Percentiles rank a stretch among this genome's conserved stretches.
These are phyloP conservation scores for Phalaenopsis hybrid DNA, from an alignment of 116 monocot genomes.

Conservation along the genomic window DNA sequence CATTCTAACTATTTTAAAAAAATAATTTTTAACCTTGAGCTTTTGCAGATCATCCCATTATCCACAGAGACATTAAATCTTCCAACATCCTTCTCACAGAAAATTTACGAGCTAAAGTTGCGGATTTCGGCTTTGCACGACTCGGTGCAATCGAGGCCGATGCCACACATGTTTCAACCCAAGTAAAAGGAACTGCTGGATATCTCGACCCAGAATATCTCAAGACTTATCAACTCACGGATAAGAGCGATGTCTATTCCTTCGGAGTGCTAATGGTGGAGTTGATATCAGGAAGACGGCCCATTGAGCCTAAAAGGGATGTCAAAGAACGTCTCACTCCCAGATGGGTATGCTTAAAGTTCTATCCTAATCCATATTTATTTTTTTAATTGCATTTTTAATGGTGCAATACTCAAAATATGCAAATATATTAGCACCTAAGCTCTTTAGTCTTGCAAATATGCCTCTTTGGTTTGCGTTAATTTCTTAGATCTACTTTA, in stretches of 20 bases:
- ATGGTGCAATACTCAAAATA: neutral
- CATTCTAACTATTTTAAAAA: neutral
- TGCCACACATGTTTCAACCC: constrained; percentile 72
- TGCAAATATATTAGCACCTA: neutral
- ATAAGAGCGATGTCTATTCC: constrained; percentile 84
- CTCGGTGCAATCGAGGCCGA: constrained; percentile 34
- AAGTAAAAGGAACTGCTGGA: constrained; percentile 90
- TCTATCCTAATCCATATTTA: neutral
- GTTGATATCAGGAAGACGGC: constrained; percentile 53
- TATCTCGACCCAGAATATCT: constrained; percentile 88
- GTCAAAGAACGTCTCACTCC: constrained; percentile 47
- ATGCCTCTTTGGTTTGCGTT: neutral
- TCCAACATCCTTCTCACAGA: constrained; percentile 86
- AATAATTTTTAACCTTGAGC: neutral
- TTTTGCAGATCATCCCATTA: constrained; percentile 74
- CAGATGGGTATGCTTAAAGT: constrained; percentile 48
- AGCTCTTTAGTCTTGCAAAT: neutral
- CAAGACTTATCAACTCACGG: constrained; percentile 70
- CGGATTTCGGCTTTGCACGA: constrained; percentile 93
- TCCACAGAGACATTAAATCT: constrained; percentile 83
- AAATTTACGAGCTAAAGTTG: constrained; percentile 70
- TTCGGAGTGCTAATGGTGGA: constrained; percentile 84
- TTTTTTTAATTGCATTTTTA: neutral
- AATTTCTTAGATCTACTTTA: neutral
- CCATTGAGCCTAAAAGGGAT: constrained; percentile 56